Evolutionary conservation across 2,329 filamentous ascomycete species (phyloP).

Genomic region (Sporothrix dimorphospora): DNA sequence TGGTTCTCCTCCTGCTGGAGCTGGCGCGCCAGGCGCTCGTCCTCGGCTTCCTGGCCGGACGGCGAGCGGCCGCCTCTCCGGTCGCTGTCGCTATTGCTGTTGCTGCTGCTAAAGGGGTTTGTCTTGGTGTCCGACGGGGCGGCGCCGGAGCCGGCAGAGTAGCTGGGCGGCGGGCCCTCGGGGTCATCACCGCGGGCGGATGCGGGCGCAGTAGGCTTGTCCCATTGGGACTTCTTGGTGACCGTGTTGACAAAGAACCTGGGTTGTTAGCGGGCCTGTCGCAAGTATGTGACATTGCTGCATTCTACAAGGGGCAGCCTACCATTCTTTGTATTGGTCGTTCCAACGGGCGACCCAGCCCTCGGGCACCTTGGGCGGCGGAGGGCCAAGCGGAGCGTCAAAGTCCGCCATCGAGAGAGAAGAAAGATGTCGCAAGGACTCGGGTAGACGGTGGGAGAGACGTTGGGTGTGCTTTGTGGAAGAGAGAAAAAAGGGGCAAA

Average conservation of each 20-base stretch:
- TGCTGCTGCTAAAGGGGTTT: slow-evolving; percentile 64
- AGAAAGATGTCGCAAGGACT: background rate
- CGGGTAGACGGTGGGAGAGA: background rate
- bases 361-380: slow-evolving; percentile 66
- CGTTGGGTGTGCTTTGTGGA: background rate
- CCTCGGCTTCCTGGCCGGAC: slow-evolving; percentile 56
- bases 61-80: slow-evolving; percentile 47
- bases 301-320: slow-evolving; percentile 20
- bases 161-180: slow-evolving; percentile 68
- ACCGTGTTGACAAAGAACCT: slow-evolving; percentile 91
- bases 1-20: slow-evolving; percentile 84
- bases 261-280: background rate
- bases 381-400: slow-evolving; percentile 56
- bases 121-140: slow-evolving; percentile 61
- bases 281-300: slow-evolving; percentile 23
- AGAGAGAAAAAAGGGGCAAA: background rate
- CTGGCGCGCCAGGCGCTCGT: slow-evolving; percentile 73
- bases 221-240: slow-evolving; percentile 91
- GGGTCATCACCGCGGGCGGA: slow-evolving; percentile 47
- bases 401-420: slow-evolving; percentile 53
- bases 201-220: slow-evolving; percentile 73
- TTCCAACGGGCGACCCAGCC: slow-evolving; percentile 89
- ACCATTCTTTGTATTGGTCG: slow-evolving; percentile 82
- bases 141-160: slow-evolving; percentile 56
- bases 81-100: slow-evolving; percentile 12